Base-by-base conservation (phyloP, 768 basidiomycete species). In the Filobasidium wieringae region DNA sequence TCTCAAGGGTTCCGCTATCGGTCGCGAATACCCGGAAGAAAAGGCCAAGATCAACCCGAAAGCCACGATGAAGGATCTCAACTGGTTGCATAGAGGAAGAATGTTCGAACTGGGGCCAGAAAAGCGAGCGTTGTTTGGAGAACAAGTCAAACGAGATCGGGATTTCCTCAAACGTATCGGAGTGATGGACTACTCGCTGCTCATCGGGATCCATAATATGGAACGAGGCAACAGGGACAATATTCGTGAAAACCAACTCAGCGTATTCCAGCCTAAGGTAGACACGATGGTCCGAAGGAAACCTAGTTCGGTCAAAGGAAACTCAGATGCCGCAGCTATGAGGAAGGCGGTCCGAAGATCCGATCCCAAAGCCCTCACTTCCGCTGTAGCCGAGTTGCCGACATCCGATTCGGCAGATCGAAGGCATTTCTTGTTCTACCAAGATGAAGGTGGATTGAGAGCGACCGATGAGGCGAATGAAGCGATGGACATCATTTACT, bases 101-200 rank as follows among this genome's bases (percentile, higher is more conserved):
- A 79, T 75, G 68, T 78, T 99, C 45, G 87, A 91, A 72, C 74
- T 97, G n/a, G 95, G 95, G 0, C 95, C 95, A 0, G 91, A 96
- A 77, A 99, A 97, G 75, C 77, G 87, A 45, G 89, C 90, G 4
- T 74, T 93, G 53, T 77, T 99, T 68, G 83, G 85, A 12, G 95
- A 96, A 72, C 95, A 99, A 77, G 75, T 99, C 34, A 77, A 86
- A 62, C 77, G 91, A 51, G 95, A 99, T 67, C 79, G 84, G 22
- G 88, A 88, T 74, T 82, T 96, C 64, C 73, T 99, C 72, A 86
- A 86, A 75, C 73, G 79, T 63, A 78, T 95, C 19, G 76, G 82
- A 41, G 92, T 99, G 56, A 96, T 97, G 92, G 95, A 97, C 73
- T 97, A 99, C 72, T 88, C 86, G 63, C 76, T 99, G 26, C 80